Evolutionary conservation across 2,329 filamentous ascomycete species (phyloP), one percentile per base, ranked within the genome.

Genomic region (Colletotrichum liriopes): DNA sequence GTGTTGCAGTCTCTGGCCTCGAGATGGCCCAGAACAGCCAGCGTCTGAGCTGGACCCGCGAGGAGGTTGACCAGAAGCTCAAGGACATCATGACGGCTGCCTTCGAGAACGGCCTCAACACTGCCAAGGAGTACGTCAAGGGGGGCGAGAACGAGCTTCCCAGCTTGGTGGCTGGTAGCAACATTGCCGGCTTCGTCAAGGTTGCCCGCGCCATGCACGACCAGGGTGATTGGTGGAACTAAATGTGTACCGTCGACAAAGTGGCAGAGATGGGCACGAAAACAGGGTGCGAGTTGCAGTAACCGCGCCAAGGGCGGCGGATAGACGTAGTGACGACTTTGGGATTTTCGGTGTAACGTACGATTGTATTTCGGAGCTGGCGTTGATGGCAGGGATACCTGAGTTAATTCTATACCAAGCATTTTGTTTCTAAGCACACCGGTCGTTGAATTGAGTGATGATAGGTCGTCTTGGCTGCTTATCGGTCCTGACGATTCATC

Each of bases 21-120:
- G 96, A 99, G 90, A 99, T 99, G 96, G 95, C 96, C 9, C 96
- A 99, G 91, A 98, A 99, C 91, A 96, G 93, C 76, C 86, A 92
- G 84, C 93, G 96, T 73, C 88, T 98, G 76, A 89, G 86, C 80
- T 99, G 96, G 96, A 93, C 94, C 37, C 80, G 88, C 58, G 93
- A 98, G 87, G 93, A 98, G 87, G 96, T 98, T 76, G 96, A 98
- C 85, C 86, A 88, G 77, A 94, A 94, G 86, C 92, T 99, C 80
- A 95, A 97, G 89, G 87, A 84, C 78, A 98, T 98, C 86, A 99
- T 99, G 96, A 93, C 96, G 88, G 89, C 91, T 76, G 96, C 94
- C 82, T 99, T 98, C 87, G 88, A 93, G 83, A 95, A 94, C 85
- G 96, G 94, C 77, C 87, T 98, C 63, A 87, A 93, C 83, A 98